Evolutionary conservation across 139 green algal species (phyloP), one percentile per base, ranked within the genome.

Genomic region (Ulvella scutata): DNA sequence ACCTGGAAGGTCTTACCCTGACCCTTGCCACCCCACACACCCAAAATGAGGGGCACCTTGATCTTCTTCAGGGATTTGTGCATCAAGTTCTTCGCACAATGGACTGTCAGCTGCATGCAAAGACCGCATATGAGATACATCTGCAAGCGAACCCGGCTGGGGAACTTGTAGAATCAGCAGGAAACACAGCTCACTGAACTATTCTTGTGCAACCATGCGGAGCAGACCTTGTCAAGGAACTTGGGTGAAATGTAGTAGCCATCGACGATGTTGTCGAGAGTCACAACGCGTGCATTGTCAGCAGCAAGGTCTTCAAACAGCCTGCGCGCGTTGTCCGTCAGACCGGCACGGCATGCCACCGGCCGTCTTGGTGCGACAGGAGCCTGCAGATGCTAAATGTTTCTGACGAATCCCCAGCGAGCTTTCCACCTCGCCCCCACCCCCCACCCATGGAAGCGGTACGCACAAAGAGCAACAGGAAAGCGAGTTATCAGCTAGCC

Each of bases 201-300:
- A n/a, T n/a, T n/a, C n/a, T n/a, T n/a, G n/a, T n/a, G n/a, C n/a
- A n/a, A n/a, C n/a, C n/a, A n/a, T n/a, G n/a, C n/a, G n/a, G n/a
- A n/a, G n/a, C n/a, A n/a, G 13, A 94, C 75, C 88, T 98, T 98
- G 90, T 99, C 95, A 79, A 99, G 82, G 88, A 98, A 99, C 35
- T 90, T 78, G n/a, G 90, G 90, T 29, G 93, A 93, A 85, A 99
- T 99, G 89, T 99, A 99, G 87, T 92, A 99, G 76, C 91, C 93
- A 35, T 96, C 93, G 82, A 92, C 86, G 34, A 96, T 88, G 88
- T 96, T 96, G 90, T 89, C 86, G 79, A 96, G 31, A 34, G 0
- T 1, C 9, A 67, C n/a, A 36, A 67, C 51, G 31, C 17, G 9
- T 26, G 51, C 10, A 26, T 67, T 67, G 51, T 67, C 51, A 67